A percentile compares a stretch with the other conserved stretches of the same genome.
Evolutionary conservation across 2,329 filamentous ascomycete genomes (phyloP).

Genomic region (Acarospora socialis): DNA sequence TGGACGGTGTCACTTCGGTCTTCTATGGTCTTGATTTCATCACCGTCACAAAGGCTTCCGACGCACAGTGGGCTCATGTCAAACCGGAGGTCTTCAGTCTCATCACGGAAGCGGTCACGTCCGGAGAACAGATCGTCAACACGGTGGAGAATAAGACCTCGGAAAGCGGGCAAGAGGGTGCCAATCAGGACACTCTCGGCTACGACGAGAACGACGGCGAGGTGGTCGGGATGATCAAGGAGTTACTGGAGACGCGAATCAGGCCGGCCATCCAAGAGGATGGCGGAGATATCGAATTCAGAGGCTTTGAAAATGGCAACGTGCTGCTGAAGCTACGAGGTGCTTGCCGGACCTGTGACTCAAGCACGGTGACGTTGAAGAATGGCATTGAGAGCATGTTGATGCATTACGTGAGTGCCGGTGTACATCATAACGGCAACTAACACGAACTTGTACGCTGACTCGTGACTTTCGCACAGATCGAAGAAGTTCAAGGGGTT

Average conservation of each 20-base stretch:
- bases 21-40: conserved; percentile 96
- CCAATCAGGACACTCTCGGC: conserved; percentile 53
- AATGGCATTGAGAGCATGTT: conserved; percentile 98
- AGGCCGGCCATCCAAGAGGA: conserved; percentile 94
- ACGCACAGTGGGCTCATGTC: conserved; percentile 85
- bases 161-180: conserved; percentile 34
- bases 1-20: conserved; percentile 86
- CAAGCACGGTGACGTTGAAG: conserved; percentile 89
- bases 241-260: conserved; percentile 87
- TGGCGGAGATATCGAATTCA: conserved; percentile 90
- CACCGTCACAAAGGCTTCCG: conserved; percentile 79
- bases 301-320: conserved; percentile 73
- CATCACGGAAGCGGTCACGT: conserved; percentile 83
- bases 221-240: conserved; percentile 96
- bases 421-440: neutral
- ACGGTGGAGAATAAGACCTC: conserved; percentile 45
- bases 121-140: conserved; percentile 68
- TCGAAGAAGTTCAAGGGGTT: conserved; percentile 89
- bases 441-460: no score
- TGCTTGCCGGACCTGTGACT: conserved; percentile 90
- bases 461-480: conserved; percentile 38
- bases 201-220: conserved; percentile 88
- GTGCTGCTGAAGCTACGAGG: conserved; percentile 81
- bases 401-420: conserved; percentile 71
- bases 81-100: conserved; percentile 90